These are phyloP conservation scores for Phytopythium vexans DNA, from an alignment of 352 stramenopile genomes.

Conservation along the genomic window DNA sequence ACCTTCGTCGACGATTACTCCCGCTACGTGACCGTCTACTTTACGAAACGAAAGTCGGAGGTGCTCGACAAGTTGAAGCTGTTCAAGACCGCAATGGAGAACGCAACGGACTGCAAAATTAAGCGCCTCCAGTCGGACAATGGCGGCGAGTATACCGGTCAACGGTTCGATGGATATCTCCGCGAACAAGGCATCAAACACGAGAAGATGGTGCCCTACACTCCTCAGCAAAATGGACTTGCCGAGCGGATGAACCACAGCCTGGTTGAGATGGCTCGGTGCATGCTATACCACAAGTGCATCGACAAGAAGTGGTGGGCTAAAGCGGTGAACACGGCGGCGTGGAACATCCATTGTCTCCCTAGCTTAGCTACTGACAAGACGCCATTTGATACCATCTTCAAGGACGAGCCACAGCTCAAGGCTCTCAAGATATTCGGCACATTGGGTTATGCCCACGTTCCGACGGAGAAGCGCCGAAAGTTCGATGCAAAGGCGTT, in stretches of 20 bases:
- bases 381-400: conserved; percentile 10
- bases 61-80: conserved; percentile 9
- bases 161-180: conserved; percentile 1
- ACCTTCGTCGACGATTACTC: conserved; percentile 23
- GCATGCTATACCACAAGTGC: conserved; percentile 12
- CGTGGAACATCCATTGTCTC: conserved; percentile 12
- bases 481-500: conserved; percentile 18
- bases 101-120: conserved; percentile 1
- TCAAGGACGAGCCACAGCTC: conserved; percentile 4
- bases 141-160: conserved; percentile 12
- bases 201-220: conserved; percentile 17
- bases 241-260: conserved; percentile 19
- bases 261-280: conserved; percentile 10
- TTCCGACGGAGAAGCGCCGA: conserved; percentile 6
- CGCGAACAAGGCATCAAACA: conserved; percentile 9
- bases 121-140: conserved; percentile 15
- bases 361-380: conserved; percentile 9
- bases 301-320: conserved; percentile 12
- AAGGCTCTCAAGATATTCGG: conserved; percentile 15
- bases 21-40: conserved; percentile 15
- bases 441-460: conserved; percentile 12
- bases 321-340: conserved; percentile 13
- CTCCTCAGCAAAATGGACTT: conserved; percentile 15
- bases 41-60: conserved; percentile 19
- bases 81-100: conserved; percentile 9